Percentiles rank a stretch among this genome's conserved stretches.
These are phyloP conservation scores for Trichoderma guizhouense DNA, from an alignment of 2,329 filamentous ascomycete genomes.

Conservation along the genomic window DNA sequence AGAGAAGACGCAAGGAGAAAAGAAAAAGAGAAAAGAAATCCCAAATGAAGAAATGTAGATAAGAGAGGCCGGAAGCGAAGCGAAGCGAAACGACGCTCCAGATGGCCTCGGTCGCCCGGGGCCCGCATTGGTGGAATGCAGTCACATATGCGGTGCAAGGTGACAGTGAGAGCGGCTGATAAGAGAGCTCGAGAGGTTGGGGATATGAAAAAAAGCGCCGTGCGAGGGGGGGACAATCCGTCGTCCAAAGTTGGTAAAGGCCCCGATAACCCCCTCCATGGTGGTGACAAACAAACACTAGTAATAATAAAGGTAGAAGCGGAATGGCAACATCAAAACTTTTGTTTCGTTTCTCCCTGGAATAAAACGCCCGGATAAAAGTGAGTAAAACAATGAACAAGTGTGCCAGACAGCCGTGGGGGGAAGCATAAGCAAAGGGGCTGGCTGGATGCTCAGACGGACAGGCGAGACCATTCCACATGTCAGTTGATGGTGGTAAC, in stretches of 20 bases:
- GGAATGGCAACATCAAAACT: constrained; percentile 1
- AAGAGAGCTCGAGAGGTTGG: constrained; percentile 3
- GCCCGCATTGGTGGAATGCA: constrained; percentile 1
- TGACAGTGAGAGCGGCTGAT: constrained; percentile 7
- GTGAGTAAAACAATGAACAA: neutral
- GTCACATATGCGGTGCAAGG: constrained; percentile 7
- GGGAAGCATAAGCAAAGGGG: neutral
- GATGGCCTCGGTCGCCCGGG: neutral
- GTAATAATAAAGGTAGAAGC: neutral
- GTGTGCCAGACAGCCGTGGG: neutral
- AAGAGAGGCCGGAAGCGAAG: neutral
- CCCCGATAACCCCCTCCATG: neutral
- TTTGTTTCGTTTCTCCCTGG: constrained; percentile 2
- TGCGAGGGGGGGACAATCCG: neutral
- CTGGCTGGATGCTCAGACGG: neutral
- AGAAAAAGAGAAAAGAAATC: neutral
- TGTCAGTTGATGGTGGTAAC: constrained; percentile 1
- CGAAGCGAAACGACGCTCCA: neutral
- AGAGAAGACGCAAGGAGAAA: neutral
- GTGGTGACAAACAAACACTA: neutral
- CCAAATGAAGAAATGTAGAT: neutral
- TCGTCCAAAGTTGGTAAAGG: neutral
- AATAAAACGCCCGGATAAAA: neutral
- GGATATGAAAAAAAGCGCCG: neutral
- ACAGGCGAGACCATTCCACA: neutral